Percentiles rank a stretch among this genome's conserved stretches.
phyloP scores from a whole-genome alignment of 2,329 filamentous ascomycete species.

The Dothideomycetidae sp. region DNA sequence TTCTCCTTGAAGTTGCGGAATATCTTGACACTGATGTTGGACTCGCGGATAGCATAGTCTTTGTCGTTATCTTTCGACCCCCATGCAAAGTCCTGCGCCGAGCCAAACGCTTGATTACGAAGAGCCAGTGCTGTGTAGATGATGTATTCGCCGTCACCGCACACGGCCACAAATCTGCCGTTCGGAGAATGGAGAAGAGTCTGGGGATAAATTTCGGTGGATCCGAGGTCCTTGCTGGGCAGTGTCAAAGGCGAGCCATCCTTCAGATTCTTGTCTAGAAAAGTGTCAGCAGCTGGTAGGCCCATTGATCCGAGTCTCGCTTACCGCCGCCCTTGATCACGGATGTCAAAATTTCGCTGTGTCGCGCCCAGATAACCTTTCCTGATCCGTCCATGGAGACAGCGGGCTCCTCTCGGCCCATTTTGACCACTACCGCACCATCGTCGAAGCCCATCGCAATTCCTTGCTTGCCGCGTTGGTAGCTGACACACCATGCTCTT shows the following conservation, averaged over 20 bases:
- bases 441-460: conserved; percentile 95
- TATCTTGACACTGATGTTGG: conserved; percentile 83
- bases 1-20: conserved; percentile 98
- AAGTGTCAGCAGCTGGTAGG: conserved; percentile 6
- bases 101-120: conserved; percentile 94
- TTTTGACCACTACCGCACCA: conserved; percentile 92
- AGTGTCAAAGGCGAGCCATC: conserved; percentile 78
- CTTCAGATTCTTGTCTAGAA: conserved; percentile 59
- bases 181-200: conserved; percentile 94
- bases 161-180: conserved; percentile 75
- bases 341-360: conserved; percentile 87
- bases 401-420: conserved; percentile 91
- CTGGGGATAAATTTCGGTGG: conserved; percentile 92
- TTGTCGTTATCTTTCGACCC: conserved; percentile 95
- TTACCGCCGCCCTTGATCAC: conserved; percentile 76
- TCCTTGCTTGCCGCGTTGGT: conserved; percentile 86
- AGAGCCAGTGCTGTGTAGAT: conserved; percentile 95
- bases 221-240: conserved; percentile 86
- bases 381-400: conserved; percentile 95
- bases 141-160: conserved; percentile 96
- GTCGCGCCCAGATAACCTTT: conserved; percentile 90
- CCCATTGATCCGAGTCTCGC: no score
- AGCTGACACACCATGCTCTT: conserved; percentile 92
- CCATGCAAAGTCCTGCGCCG: conserved; percentile 93
- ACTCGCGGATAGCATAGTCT: conserved; percentile 94